Conservation (phyloP, 805 yeast genomes). For the Hanseniaspora clermontiae region DNA sequence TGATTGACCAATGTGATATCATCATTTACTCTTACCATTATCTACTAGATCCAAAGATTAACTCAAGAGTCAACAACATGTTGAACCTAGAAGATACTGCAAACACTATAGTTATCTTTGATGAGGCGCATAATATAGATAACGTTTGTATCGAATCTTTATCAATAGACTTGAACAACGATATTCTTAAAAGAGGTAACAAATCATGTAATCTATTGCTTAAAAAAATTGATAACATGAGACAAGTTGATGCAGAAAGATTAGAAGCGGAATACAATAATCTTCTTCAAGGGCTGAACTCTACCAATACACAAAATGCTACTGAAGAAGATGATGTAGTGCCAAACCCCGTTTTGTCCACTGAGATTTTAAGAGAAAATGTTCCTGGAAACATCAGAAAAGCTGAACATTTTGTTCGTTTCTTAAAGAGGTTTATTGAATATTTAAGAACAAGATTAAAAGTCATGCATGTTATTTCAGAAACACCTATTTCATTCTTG, state of each 20-base stretch:
- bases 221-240: conserved; percentile 75
- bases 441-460: conserved; percentile 95
- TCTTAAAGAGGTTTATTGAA: conserved; percentile 82
- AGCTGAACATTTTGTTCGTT: conserved; percentile 93
- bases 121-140: conserved; percentile 97
- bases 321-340: conserved; percentile 34
- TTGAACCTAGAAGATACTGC: conserved; percentile 55
- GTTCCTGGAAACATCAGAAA: conserved; percentile 94
- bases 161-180: conserved; percentile 84
- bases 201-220: conserved; percentile 71
- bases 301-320: conserved; percentile 34
- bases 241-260: conserved; percentile 67
- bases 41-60: conserved; percentile 89
- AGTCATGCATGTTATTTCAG: conserved; percentile 93
- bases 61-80: conserved; percentile 87
- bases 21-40: conserved; percentile 95
- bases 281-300: conserved; percentile 43
- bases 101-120: conserved; percentile 74
- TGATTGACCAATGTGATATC: conserved; percentile 88
- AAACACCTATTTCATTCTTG: conserved; percentile 84
- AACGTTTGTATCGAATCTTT: conserved; percentile 95
- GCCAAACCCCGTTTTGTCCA: conserved; percentile 77
- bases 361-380: conserved; percentile 79
- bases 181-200: conserved; percentile 71
- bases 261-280: conserved; percentile 84